These are phyloP conservation scores for Bauhinia variegata DNA, from an alignment of 306 rosid species.

Conservation along the genomic window DNA sequence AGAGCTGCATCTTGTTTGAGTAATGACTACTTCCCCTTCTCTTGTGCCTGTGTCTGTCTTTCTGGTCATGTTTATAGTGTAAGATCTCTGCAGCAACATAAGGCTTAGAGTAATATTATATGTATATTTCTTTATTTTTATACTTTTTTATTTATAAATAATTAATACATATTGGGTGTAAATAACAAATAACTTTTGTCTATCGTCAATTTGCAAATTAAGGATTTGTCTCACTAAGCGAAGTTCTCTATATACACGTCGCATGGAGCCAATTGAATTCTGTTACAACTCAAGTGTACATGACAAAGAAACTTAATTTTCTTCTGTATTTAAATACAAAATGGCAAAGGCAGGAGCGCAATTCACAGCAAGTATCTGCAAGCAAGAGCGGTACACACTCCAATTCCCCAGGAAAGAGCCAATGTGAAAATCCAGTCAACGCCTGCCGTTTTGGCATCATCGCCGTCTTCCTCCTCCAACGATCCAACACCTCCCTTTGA, in stretches of 20 bases:
- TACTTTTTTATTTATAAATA: no score
- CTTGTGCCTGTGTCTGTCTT: neutral
- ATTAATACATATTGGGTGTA: no score
- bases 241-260: no score
- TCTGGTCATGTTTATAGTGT: neutral
- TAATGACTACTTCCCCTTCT: neutral
- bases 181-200: no score
- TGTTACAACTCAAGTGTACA: no score
- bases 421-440: conserved; percentile 60
- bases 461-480: conserved; percentile 23
- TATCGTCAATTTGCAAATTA: no score
- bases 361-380: conserved; percentile 41
- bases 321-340: no score
- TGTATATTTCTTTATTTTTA: no score
- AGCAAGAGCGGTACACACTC: conserved; percentile 64
- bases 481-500: conserved; percentile 14
- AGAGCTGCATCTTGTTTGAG: neutral
- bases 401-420: conserved; percentile 71
- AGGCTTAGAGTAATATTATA: no score
- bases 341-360: neutral
- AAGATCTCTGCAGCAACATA: neutral
- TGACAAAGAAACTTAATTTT: no score
- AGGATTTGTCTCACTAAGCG: no score
- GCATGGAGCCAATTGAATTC: no score
- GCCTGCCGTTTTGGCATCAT: conserved; percentile 32